phyloP scores from a whole-genome alignment of 2,329 filamentous ascomycete species.

The Graphilbum ipis-grandicollis region DNA sequence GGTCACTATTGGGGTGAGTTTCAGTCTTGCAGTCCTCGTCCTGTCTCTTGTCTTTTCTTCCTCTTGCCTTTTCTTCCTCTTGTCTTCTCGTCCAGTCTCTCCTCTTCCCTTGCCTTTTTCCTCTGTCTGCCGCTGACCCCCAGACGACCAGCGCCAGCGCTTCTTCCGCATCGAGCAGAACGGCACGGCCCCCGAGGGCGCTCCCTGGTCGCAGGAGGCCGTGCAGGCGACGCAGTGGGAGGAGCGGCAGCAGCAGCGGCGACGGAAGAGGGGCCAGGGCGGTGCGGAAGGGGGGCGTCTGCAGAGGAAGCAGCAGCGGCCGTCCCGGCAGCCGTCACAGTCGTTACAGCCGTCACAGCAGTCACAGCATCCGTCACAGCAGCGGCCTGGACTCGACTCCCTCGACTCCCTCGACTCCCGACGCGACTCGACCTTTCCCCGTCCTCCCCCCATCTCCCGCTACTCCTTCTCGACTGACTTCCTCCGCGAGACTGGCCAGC shows the following conservation, averaged over 20 bases:
- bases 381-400: background rate
- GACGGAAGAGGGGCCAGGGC: background rate
- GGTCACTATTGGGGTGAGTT: slow-evolving; percentile 36
- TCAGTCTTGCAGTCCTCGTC: background rate
- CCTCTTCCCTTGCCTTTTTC: too few relatives aligned
- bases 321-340: too few relatives aligned
- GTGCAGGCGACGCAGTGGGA: slow-evolving; percentile 25
- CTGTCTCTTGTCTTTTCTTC: too few relatives aligned
- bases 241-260: background rate
- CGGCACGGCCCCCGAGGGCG: slow-evolving; percentile 27
- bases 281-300: background rate
- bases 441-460: too few relatives aligned
- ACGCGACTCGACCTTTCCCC: too few relatives aligned
- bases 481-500: too few relatives aligned
- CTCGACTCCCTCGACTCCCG: background rate
- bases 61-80: too few relatives aligned
- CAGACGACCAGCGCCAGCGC: slow-evolving; percentile 37
- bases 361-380: too few relatives aligned
- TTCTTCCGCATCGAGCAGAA: slow-evolving; percentile 48
- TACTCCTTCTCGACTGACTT: too few relatives aligned
- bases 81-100: too few relatives aligned
- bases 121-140: background rate
- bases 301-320: background rate
- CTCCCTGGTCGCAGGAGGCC: slow-evolving; percentile 37
- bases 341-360: too few relatives aligned